Evolutionary conservation across 495 filamentous ascomycete genomes (phyloP).

Genomic region (Aspergillus homomorphus): DNA sequence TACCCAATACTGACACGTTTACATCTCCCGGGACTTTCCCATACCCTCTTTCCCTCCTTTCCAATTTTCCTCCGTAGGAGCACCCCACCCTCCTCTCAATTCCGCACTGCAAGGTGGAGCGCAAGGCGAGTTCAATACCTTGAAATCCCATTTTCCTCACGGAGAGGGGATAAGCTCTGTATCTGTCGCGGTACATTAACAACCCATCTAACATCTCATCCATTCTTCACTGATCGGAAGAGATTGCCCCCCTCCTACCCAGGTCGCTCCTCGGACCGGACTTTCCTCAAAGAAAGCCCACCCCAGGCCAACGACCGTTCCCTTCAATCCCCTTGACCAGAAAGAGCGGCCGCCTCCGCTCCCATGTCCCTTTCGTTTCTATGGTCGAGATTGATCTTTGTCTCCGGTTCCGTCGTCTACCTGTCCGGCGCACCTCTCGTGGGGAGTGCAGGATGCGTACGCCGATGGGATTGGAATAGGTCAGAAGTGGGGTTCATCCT

Average conservation of each 20-base stretch:
- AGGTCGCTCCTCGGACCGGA: neutral
- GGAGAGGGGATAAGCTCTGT: constrained; percentile 52
- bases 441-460: neutral
- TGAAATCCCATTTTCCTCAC: constrained; percentile 41
- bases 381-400: neutral
- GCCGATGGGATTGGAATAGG: neutral
- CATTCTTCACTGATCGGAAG: neutral
- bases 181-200: constrained; percentile 57
- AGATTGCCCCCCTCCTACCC: neutral
- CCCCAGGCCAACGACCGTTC: neutral
- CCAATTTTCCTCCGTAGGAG: constrained; percentile 9
- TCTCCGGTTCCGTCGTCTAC: neutral
- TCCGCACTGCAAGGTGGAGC: constrained; percentile 58
- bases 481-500: neutral
- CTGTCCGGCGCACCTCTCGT: neutral
- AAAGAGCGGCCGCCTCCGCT: neutral
- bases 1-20: constrained; percentile 9
- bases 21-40: constrained; percentile 2
- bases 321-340: neutral
- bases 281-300: neutral
- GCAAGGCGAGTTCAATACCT: constrained; percentile 54
- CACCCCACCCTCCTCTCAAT: neutral
- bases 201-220: constrained; percentile 12
- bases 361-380: neutral
- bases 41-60: constrained; percentile 10